Percentiles rank a stretch among this genome's conserved stretches.
Conservation (phyloP, 2,329 filamentous ascomycete genomes). For the Fusarium subglutinans region DNA sequence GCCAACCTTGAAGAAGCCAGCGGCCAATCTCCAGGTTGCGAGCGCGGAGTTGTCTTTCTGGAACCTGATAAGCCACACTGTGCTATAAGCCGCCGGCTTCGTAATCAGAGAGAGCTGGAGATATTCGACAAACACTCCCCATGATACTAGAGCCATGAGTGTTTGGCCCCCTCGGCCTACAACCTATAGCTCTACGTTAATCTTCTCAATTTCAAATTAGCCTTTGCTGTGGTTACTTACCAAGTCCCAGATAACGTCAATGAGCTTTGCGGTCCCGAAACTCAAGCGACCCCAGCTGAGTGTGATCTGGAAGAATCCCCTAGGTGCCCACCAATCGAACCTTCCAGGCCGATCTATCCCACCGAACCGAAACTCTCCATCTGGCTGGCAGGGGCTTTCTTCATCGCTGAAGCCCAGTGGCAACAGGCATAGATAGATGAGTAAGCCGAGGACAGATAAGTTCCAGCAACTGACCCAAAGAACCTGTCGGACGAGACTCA, state of each 20-base stretch:
- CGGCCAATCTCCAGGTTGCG: accelerated
- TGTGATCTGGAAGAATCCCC: slow-evolving; percentile 7
- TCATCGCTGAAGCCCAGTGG: accelerated
- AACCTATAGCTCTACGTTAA: background rate
- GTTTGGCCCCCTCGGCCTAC: slow-evolving; percentile 8
- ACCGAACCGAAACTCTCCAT: background rate
- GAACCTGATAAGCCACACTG: background rate
- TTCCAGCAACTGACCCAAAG: background rate
- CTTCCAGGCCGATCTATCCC: accelerated
- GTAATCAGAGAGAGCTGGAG: slow-evolving; percentile 1
- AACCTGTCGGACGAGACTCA: background rate
- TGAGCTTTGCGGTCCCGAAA: background rate
- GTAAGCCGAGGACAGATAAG: background rate
- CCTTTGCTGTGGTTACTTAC: background rate
- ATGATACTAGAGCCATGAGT: background rate
- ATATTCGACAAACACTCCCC: slow-evolving; percentile 9
- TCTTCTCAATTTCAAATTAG: accelerated
- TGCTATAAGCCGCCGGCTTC: background rate
- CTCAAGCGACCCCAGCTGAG: background rate
- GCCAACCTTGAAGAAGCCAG: background rate
- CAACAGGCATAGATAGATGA: accelerated
- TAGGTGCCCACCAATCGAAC: background rate
- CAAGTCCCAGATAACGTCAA: slow-evolving; percentile 19
- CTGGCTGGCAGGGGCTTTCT: background rate
- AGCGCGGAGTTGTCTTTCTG: background rate